Evolutionary conservation across 441 rosid species (phyloP), one percentile per base, ranked within the genome.

Genomic region (Daphne laureola): DNA sequence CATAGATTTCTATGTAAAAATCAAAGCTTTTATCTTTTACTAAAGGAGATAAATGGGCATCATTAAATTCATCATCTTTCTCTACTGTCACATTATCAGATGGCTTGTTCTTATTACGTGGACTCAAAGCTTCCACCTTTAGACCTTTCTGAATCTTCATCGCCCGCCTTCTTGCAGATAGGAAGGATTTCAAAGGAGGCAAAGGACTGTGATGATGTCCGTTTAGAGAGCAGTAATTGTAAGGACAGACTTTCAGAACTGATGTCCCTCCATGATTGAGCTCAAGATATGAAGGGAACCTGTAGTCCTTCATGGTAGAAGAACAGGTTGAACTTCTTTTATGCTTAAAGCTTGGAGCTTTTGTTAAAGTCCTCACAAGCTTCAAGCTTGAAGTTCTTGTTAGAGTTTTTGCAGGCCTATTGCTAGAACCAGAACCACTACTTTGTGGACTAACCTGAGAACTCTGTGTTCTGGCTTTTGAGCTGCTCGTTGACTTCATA

Each of bases 401-500:
- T 43, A 69, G 59, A 49, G 18, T 53, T 57, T 64, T 75, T 6
- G 66, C 53, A 14, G 72, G 63, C 54, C 63, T 68, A 31, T 53
- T 66, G 41, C 80, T 43, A 59, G 73, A 62, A 72, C 54, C 63
- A 57, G 81, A 70, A 31, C 38, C 38, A 55, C 70, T 48, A 59
- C 15, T 49, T 52, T 70, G 67, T 5, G 62, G 59, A 57, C 62
- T 76, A 50, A 73, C 81, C 71, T 62, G 78, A 21, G 77, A 59
- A 16, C 62, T 68, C 66, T 84, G 96, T 41, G 77, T 86, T 59
- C 86, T 83, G 17, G 95, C 95, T 70, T 81, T 81, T 26, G 91
- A 92, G 55, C 96, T 69, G 75, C 77, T 78, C 8, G 98, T 92
- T 36, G 78, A 77, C 76, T 84, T 92, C 96, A 86, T 92, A 73